phyloP scores from a whole-genome alignment of 2,329 filamentous ascomycete genomes.

The Talaromyces rugulosus region DNA sequence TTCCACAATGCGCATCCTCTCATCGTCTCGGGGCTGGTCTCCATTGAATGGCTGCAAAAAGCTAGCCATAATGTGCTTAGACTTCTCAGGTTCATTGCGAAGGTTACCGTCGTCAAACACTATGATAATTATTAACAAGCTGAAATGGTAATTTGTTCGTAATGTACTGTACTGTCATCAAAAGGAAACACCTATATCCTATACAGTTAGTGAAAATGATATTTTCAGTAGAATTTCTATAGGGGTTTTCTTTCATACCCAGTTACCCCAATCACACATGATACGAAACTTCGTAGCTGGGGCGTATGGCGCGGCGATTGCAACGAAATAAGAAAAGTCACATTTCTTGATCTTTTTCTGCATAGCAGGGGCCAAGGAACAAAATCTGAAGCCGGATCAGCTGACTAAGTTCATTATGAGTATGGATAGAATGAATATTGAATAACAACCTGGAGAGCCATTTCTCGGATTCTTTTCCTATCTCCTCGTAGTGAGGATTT shows the following conservation, averaged over 20 bases:
- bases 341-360: constrained; percentile 11
- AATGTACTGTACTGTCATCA: neutral
- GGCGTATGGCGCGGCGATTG: constrained; percentile 22
- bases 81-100: constrained; percentile 19
- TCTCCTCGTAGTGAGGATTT: constrained; percentile 21
- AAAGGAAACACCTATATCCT: constrained; percentile 3
- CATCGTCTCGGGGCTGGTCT: too few species aligned
- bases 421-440: too few species aligned
- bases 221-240: neutral
- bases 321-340: constrained; percentile 24
- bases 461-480: constrained; percentile 21
- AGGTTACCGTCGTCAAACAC: constrained; percentile 28
- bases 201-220: neutral
- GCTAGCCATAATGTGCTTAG: constrained; percentile 16
- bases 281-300: constrained; percentile 20
- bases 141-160: neutral
- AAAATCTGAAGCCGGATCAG: constrained; percentile 4
- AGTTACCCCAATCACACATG: constrained; percentile 26
- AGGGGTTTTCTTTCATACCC: constrained; percentile 9
- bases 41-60: too few species aligned
- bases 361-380: neutral
- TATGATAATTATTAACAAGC: constrained; percentile 9
- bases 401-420: neutral
- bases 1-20: too few species aligned
- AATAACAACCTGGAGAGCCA: constrained; percentile 18